Evolutionary conservation across 352 stramenopile species (phyloP).

Genomic region (Pythium diclinum): DNA sequence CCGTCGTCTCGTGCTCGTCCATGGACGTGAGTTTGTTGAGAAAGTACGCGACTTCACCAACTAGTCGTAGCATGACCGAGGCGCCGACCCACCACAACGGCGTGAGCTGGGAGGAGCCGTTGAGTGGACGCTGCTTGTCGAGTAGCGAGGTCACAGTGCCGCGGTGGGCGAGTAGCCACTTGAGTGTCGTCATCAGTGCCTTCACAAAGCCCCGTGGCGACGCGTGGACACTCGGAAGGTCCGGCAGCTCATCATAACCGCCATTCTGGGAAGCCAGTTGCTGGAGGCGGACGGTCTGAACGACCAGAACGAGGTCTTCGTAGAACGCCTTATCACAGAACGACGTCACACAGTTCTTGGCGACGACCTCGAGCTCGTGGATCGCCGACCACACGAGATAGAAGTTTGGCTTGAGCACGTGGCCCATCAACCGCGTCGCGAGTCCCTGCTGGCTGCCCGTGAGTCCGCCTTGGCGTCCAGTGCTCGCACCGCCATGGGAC

Average conservation of each 20-base stretch:
- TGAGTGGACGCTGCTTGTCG: conserved; percentile 9
- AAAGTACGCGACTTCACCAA: conserved; percentile 57
- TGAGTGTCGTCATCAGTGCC: conserved; percentile 41
- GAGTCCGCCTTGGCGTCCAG: conserved; percentile 39
- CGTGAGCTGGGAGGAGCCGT: conserved; percentile 32
- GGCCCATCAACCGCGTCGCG: conserved; percentile 37
- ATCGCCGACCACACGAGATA: conserved; percentile 61
- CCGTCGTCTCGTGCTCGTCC: conserved; percentile 33
- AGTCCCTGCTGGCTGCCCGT: conserved; percentile 49
- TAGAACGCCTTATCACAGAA: conserved; percentile 56
- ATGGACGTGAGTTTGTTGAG: conserved; percentile 53
- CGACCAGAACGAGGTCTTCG: conserved; percentile 43
- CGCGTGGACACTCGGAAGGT: conserved; percentile 31
- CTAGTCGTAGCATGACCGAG: conserved; percentile 41
- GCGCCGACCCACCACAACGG: conserved; percentile 61
- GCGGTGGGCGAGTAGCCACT: conserved; percentile 52
- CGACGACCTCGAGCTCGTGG: conserved; percentile 56
- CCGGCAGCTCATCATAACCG: conserved; percentile 34
- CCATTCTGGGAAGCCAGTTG: conserved; percentile 23
- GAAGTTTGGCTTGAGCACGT: conserved; percentile 45
- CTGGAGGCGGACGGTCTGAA: conserved; percentile 35
- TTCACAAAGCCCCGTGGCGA: conserved; percentile 40
- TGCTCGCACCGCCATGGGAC: conserved; percentile 38
- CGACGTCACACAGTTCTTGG: conserved; percentile 45
- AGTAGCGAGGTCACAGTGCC: conserved; percentile 30